Evolutionary conservation across 208 protist genomes (phyloP).

Genomic region (Acanthamoeba triangularis): DNA sequence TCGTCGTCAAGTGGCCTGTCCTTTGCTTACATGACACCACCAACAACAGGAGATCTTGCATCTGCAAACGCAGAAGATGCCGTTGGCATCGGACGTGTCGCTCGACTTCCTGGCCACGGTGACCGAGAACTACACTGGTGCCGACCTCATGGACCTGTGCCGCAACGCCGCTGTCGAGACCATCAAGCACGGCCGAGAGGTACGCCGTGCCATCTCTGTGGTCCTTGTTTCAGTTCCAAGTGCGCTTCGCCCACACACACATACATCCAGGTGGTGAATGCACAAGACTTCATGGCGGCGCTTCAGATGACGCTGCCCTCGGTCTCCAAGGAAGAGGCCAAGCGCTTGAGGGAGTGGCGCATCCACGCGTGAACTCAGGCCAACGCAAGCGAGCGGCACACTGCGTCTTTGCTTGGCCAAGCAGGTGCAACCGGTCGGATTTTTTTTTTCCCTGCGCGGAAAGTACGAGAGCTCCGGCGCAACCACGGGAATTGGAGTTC

Average conservation of each 20-base stretch:
- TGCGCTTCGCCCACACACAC: too few relatives aligned
- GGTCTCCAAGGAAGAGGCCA: not conserved
- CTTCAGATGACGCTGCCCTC: not conserved
- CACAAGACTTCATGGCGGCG: slow-evolving; percentile 40
- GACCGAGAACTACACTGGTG: slow-evolving; percentile 53
- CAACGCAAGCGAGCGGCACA: not conserved
- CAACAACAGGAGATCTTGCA: slow-evolving; percentile 17
- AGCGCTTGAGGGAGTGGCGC: not conserved
- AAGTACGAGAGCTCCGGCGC: too few relatives aligned
- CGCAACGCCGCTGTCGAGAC: slow-evolving; percentile 28
- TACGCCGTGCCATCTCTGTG: not conserved
- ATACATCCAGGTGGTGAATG: not conserved
- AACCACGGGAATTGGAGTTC: too few relatives aligned
- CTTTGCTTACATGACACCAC: too few relatives aligned
- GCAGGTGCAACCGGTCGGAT: too few relatives aligned
- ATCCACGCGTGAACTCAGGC: not conserved
- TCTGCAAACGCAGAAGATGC: not conserved
- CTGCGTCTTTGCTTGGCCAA: too few relatives aligned
- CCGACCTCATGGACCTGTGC: slow-evolving; percentile 72
- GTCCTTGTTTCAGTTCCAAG: not conserved
- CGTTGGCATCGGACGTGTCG: slow-evolving; percentile 14
- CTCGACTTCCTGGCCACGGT: slow-evolving; percentile 21
- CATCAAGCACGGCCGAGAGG: slow-evolving; percentile 8
- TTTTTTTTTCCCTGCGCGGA: too few relatives aligned
- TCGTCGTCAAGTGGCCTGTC: too few relatives aligned